Conservation (phyloP, 306 rosid species). For the Cucurbita pepo region DNA sequence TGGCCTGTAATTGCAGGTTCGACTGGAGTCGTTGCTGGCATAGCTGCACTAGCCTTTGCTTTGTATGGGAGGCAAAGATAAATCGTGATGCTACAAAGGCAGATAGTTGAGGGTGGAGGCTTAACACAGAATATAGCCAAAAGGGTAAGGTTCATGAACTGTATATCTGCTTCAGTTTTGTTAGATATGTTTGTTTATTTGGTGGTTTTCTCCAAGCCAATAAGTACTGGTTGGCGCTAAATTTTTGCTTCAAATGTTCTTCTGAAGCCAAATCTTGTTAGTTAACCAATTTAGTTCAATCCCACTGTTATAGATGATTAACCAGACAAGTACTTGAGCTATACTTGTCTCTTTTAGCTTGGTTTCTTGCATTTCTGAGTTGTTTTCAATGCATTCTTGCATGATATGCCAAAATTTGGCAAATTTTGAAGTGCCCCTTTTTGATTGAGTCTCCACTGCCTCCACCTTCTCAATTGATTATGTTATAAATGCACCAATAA, state of each 20-base stretch:
- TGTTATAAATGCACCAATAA: conserved; percentile 1
- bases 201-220: conserved; percentile 19
- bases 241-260: conserved; percentile 12
- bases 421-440: background rate
- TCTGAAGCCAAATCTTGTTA: background rate
- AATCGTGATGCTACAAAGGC: background rate
- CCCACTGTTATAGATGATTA: conserved; percentile 3
- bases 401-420: background rate
- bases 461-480: background rate
- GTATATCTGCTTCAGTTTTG: conserved; percentile 52
- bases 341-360: background rate
- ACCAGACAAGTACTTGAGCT: background rate
- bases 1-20: conserved; percentile 71
- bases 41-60: conserved; percentile 22
- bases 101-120: background rate
- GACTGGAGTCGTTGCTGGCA: conserved; percentile 39
- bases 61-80: conserved; percentile 42
- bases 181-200: conserved; percentile 20
- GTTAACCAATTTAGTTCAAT: background rate
- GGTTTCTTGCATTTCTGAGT: background rate
- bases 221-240: conserved; percentile 24
- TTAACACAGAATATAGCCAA: conserved; percentile 19
- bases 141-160: conserved; percentile 31
- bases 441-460: background rate
- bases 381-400: background rate